phyloP scores from a whole-genome alignment of 2,329 filamentous ascomycete species.

The Gremmenia infestans region DNA sequence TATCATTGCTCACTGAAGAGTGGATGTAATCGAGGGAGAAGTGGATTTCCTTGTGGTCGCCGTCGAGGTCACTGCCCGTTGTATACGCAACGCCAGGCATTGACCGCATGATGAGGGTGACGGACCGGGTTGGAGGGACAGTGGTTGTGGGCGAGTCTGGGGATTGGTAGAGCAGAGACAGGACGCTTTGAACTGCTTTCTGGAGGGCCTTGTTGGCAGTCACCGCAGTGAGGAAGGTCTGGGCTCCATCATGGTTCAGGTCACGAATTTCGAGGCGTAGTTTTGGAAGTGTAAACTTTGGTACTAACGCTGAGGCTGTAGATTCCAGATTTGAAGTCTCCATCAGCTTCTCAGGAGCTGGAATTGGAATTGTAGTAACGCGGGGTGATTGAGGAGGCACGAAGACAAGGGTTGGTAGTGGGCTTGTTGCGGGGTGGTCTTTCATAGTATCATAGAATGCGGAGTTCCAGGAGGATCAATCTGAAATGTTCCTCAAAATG shows the following conservation, averaged over 20 bases:
- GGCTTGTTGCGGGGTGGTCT: constrained; percentile 6
- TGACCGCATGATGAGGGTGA: constrained; percentile 74
- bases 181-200: constrained; percentile 60
- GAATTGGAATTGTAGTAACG: constrained; percentile 12
- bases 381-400: constrained; percentile 23
- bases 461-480: too few relatives aligned
- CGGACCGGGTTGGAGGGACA: constrained; percentile 66
- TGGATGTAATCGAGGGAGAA: constrained; percentile 73
- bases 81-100: constrained; percentile 90
- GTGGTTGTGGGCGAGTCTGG: constrained; percentile 37
- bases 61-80: constrained; percentile 69
- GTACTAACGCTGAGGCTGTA: constrained; percentile 1
- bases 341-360: constrained; percentile 9
- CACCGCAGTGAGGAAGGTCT: constrained; percentile 62
- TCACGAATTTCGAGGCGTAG: constrained; percentile 57
- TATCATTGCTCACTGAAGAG: constrained; percentile 36
- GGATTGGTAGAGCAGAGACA: constrained; percentile 65
- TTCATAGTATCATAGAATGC: not conserved
- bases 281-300: constrained; percentile 44
- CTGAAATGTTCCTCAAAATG: too few relatives aligned
- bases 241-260: constrained; percentile 53
- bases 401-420: constrained; percentile 19
- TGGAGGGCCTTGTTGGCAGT: constrained; percentile 59
- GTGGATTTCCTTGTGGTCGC: constrained; percentile 90
- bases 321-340: not conserved